Conservation (phyloP, 371 early-diverging fungal genomes). For the Mortierella sp. region DNA sequence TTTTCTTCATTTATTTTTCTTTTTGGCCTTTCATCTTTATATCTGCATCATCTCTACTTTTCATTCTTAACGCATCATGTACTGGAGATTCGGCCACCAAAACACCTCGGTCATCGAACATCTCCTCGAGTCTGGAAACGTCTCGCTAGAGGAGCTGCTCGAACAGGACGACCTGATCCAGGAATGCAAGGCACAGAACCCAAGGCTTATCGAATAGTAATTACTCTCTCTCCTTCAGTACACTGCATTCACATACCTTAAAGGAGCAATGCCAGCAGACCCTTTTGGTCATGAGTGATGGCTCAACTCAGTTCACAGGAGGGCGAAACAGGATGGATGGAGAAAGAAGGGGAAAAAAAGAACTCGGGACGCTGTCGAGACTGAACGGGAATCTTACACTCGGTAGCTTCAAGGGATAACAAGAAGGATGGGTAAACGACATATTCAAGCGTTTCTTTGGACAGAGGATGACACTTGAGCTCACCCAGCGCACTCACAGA, state of each 20-base stretch:
- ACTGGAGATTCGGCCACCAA: slow-evolving; percentile 88
- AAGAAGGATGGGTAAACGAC: not conserved
- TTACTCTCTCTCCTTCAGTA: not conserved
- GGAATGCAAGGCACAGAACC: slow-evolving; percentile 87
- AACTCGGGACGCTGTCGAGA: not conserved
- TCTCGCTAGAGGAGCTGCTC: slow-evolving; percentile 81
- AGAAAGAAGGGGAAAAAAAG: not conserved
- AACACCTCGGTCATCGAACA: slow-evolving; percentile 82
- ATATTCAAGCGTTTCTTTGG: not conserved
- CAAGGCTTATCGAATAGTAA: slow-evolving; percentile 88
- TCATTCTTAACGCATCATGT: slow-evolving; percentile 61
- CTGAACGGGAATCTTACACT: not conserved
- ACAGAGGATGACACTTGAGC: not conserved
- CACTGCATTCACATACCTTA: not conserved
- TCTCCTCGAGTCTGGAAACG: slow-evolving; percentile 82
- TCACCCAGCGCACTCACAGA: not conserved
- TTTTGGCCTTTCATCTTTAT: not conserved
- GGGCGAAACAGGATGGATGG: not conserved
- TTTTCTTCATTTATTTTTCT: slow-evolving; percentile 9
- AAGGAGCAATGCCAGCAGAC: not conserved
- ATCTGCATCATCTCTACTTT: not conserved
- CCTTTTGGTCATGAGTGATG: not conserved
- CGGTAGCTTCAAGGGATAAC: not conserved
- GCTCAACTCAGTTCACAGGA: not conserved
- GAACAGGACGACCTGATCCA: slow-evolving; percentile 89